phyloP scores from a whole-genome alignment of 2,329 filamentous ascomycete species.

The Colletotrichum noveboracense region DNA sequence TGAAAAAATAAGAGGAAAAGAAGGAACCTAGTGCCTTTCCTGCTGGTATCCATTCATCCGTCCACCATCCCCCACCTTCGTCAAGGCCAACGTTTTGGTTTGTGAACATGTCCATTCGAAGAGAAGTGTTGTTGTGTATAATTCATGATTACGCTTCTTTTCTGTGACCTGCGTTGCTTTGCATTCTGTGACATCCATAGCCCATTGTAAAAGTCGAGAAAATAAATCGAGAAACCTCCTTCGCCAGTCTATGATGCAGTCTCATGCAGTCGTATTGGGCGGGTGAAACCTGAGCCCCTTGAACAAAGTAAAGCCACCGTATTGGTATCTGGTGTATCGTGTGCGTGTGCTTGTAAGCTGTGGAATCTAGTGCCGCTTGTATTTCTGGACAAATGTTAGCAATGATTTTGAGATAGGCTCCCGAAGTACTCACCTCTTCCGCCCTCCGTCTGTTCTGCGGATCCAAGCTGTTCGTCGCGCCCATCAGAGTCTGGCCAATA shows the following conservation, averaged over 20 bases:
- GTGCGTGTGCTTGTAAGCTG: not conserved
- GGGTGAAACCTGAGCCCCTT: not conserved
- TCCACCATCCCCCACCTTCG: not conserved
- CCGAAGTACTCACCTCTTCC: constrained; percentile 78
- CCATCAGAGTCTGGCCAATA: constrained; percentile 86
- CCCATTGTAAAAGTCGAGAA: not conserved
- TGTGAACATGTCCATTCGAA: not conserved
- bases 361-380: constrained; percentile 45
- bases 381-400: constrained; percentile 45
- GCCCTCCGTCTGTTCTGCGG: constrained; percentile 79
- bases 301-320: not conserved
- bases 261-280: constrained; percentile 11
- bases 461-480: constrained; percentile 91
- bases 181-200: not conserved
- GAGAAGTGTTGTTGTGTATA: not conserved
- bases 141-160: not conserved
- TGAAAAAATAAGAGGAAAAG: not conserved
- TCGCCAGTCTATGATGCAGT: constrained; percentile 26
- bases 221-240: constrained; percentile 1
- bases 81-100: not conserved
- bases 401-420: not conserved
- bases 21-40: not conserved
- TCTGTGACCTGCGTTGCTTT: not conserved
- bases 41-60: not conserved
- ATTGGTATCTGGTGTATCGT: constrained; percentile 1